Base-by-base conservation (phyloP, 352 stramenopile genomes). In the Pythium utonaiense region DNA sequence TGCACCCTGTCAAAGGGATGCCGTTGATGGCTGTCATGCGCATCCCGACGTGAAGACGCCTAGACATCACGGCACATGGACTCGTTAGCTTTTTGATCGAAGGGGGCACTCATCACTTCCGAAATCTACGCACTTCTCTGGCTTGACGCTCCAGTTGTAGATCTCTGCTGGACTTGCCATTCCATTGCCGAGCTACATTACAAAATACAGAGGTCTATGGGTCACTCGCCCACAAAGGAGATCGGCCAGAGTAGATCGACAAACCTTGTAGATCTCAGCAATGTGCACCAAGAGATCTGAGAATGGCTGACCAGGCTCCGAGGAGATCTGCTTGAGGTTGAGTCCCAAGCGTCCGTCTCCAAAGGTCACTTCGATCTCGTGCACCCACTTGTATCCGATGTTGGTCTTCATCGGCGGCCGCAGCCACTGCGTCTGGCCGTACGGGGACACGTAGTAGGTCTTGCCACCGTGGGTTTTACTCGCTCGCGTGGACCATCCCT, bases 121-220 rank as follows among this genome's bases (percentile, higher is more conserved):
- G n/a, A n/a, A n/a, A n/a, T n/a, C n/a, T n/a, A 62, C 70, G 30
- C 50, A 86, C 80, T 92, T 91, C 63, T 93, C 86, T 22, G 86
- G 83, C 49, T 95, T 95, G 50, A 93, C 83, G 62, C 86, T 87
- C 86, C 86, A 95, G 65, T 95, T 95, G 74, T 95, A 95, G 59
- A 95, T 91, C 69, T 95, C 86, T 6, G 86, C 86, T 41, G 86
- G 86, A 67, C 81, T 92, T 34, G 86, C 79, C 69, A 92, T 80
- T 22, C 86, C 86, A 41, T 85, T 93, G 17, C 75, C 72, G 13
- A 95, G 62, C 77, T 86, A 27, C 6, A 16, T 13, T 17, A 42
- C 3, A 44, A 17, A 31, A 21, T 16, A 24, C 3, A 9, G 28
- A 7, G 41, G 25, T 25, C 16, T 41, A 28, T 55, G 48, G 42